Evolutionary conservation across 768 basidiomycete genomes (phyloP).

Genomic region (Calocybe cyanea): DNA sequence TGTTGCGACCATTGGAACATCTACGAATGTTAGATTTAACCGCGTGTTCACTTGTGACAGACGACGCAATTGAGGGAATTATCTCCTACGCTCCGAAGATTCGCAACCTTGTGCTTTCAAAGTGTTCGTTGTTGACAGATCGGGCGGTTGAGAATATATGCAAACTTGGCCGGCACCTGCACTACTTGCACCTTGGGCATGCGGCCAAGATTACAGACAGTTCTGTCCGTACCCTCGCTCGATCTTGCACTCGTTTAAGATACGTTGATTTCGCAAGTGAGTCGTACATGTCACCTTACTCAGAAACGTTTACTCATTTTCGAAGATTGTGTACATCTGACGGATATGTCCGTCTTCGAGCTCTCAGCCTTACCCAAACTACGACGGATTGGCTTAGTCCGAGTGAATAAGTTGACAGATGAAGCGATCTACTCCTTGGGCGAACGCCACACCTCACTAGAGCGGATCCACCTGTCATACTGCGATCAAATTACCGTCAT

Average conservation of each 20-base stretch:
- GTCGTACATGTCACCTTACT: slow-evolving; percentile 25
- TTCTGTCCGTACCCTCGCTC: slow-evolving; percentile 78
- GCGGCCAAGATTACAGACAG: slow-evolving; percentile 85
- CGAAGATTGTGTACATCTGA: slow-evolving; percentile 78
- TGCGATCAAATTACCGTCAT: slow-evolving; percentile 93
- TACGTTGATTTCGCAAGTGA: slow-evolving; percentile 96
- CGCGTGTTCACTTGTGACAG: slow-evolving; percentile 75
- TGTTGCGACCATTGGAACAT: slow-evolving; percentile 69
- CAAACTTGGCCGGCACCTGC: slow-evolving; percentile 84
- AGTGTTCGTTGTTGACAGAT: slow-evolving; percentile 78
- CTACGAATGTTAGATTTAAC: slow-evolving; percentile 93
- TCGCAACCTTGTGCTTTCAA: slow-evolving; percentile 82
- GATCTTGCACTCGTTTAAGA: slow-evolving; percentile 83
- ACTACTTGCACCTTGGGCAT: slow-evolving; percentile 95
- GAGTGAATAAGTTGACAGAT: slow-evolving; percentile 91
- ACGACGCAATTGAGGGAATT: slow-evolving; percentile 80
- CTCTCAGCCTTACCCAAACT: slow-evolving; percentile 85
- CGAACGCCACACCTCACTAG: slow-evolving; percentile 80
- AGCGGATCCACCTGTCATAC: slow-evolving; percentile 95
- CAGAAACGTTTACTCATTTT: slow-evolving; percentile 13
- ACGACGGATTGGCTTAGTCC: slow-evolving; percentile 90
- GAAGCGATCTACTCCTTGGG: slow-evolving; percentile 87
- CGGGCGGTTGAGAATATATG: slow-evolving; percentile 80
- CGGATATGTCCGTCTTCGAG: slow-evolving; percentile 93
- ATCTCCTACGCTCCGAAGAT: slow-evolving; percentile 78